Evolutionary conservation across 345 rosid genomes (phyloP).

Genomic region (Raphanus sativus): DNA sequence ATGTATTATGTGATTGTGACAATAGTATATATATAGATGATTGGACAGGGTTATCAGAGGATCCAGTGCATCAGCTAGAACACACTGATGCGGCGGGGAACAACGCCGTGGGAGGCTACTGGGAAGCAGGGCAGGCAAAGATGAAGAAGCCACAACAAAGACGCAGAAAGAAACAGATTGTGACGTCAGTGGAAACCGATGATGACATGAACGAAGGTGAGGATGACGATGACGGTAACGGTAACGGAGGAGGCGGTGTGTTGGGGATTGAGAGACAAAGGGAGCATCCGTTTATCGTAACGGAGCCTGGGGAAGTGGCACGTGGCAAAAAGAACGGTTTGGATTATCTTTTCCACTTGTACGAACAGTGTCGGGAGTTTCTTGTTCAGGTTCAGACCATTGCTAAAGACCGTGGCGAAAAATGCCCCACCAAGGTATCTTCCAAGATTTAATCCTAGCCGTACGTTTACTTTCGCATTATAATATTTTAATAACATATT

Average conservation of each 20-base stretch:
- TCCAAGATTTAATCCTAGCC: slow-evolving; percentile 18
- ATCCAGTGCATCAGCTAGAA: slow-evolving; percentile 64
- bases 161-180: slow-evolving; percentile 46
- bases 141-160: slow-evolving; percentile 43
- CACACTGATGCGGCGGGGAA: slow-evolving; percentile 67
- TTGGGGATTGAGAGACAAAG: slow-evolving; percentile 71
- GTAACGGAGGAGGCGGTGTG: slow-evolving; percentile 53
- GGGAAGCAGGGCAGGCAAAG: slow-evolving; percentile 51
- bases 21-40: slow-evolving; percentile 13
- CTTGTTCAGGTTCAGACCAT: slow-evolving; percentile 85
- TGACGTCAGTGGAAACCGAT: slow-evolving; percentile 39
- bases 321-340: slow-evolving; percentile 99
- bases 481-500: not conserved
- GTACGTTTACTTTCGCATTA: not conserved
- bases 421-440: slow-evolving; percentile 94
- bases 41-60: slow-evolving; percentile 78
- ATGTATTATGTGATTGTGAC: slow-evolving; percentile 14
- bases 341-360: slow-evolving; percentile 94
- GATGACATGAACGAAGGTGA: slow-evolving; percentile 41
- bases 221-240: slow-evolving; percentile 43
- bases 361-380: slow-evolving; percentile 96
- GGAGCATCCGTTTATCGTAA: slow-evolving; percentile 96
- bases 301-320: slow-evolving; percentile 99
- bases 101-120: slow-evolving; percentile 48
- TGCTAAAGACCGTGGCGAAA: slow-evolving; percentile 93